Percentiles rank a stretch among this genome's conserved stretches.
phyloP scores from a whole-genome alignment of 192 early-diverging fungal genomes.

The Backusella tarrabulga region DNA sequence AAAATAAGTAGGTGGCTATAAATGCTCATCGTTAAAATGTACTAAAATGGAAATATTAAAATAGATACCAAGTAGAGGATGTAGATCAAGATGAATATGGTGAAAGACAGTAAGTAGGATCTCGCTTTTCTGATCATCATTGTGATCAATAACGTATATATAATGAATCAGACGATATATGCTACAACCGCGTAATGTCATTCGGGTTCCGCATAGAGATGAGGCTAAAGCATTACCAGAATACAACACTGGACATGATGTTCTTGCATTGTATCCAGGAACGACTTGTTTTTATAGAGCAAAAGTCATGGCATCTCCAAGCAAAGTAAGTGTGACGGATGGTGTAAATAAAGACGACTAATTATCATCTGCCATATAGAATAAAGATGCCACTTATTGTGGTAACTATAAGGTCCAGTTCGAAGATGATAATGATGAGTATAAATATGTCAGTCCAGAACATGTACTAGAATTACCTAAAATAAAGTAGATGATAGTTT shows the following conservation, averaged over 20 bases:
- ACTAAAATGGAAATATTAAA: not conserved
- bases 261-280: constrained; percentile 52
- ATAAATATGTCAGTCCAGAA: constrained; percentile 27
- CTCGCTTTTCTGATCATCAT: not conserved
- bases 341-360: not conserved
- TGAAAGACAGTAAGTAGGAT: constrained; percentile 40
- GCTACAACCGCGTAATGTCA: constrained; percentile 45
- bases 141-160: not conserved
- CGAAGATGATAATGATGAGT: constrained; percentile 40
- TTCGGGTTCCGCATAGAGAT: constrained; percentile 43
- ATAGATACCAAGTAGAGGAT: constrained; percentile 56
- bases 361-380: constrained; percentile 8
- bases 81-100: constrained; percentile 53
- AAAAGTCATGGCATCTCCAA: constrained; percentile 43
- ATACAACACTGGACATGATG: constrained; percentile 39
- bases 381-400: constrained; percentile 24
- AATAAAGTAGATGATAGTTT: constrained; percentile 12
- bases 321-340: constrained; percentile 37
- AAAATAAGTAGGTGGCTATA: constrained; percentile 40
- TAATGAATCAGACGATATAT: constrained; percentile 41
- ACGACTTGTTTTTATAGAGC: constrained; percentile 62
- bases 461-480: constrained; percentile 32
- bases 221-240: constrained; percentile 36
- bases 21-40: not conserved
- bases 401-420: constrained; percentile 39